A percentile compares a stretch with the other conserved stretches of the same genome.
phyloP scores from a whole-genome alignment of 768 basidiomycete genomes.

The Pleurotus citrinopileatus region DNA sequence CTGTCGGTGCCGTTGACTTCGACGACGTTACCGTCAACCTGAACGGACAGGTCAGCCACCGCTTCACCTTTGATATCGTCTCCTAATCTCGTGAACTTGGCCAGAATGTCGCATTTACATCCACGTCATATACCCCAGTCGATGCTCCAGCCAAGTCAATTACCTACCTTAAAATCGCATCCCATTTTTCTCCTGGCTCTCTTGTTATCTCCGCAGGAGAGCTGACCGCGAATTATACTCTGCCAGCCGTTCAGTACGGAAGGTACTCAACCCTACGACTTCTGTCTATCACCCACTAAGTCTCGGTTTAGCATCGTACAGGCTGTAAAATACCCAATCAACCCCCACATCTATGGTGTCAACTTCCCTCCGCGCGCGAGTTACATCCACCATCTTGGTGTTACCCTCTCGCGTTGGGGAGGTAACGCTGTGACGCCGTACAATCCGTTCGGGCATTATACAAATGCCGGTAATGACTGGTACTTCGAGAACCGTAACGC shows the following conservation, averaged over 20 bases:
- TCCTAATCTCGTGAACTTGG: background rate
- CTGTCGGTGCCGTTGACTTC: constrained; percentile 44
- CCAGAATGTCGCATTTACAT: constrained; percentile 31
- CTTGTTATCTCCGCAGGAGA: constrained; percentile 40
- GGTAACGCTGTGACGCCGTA: constrained; percentile 56
- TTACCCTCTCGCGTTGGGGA: constrained; percentile 52
- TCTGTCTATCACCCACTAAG: background rate
- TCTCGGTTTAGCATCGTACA: constrained; percentile 28
- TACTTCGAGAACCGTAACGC: constrained; percentile 50
- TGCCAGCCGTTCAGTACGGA: constrained; percentile 41
- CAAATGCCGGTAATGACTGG: constrained; percentile 55
- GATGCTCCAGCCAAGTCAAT: constrained; percentile 46
- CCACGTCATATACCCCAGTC: constrained; percentile 34
- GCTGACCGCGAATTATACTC: constrained; percentile 34
- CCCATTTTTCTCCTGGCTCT: constrained; percentile 36
- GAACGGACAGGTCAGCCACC: constrained; percentile 33
- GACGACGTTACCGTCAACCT: constrained; percentile 32
- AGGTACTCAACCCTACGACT: constrained; percentile 26
- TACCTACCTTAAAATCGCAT: constrained; percentile 44
- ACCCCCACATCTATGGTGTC: constrained; percentile 48
- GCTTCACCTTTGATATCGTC: background rate
- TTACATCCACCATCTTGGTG: constrained; percentile 46
- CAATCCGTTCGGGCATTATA: constrained; percentile 48
- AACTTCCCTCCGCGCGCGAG: constrained; percentile 48
- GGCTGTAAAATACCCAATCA: constrained; percentile 34